Conservation (phyloP, 192 early-diverging fungal species). For the Linnemannia schmuckeri region DNA sequence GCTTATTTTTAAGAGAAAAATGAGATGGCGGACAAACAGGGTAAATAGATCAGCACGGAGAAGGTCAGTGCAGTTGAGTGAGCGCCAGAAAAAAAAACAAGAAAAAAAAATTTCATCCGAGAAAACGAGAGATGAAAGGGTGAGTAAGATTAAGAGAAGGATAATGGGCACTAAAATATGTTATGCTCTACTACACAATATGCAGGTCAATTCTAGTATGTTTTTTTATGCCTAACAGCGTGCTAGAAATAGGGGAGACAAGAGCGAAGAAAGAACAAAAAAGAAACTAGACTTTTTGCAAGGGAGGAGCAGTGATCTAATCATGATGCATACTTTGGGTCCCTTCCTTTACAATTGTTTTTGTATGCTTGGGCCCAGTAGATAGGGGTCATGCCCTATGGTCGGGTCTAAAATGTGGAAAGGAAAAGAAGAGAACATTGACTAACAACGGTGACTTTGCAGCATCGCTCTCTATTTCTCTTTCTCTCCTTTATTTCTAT, state of each 20-base stretch:
- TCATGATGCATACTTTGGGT: background rate
- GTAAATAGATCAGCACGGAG: too few species aligned
- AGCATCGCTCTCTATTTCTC: too few species aligned
- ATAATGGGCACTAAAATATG: background rate
- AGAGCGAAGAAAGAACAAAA: background rate
- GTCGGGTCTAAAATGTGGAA: too few species aligned
- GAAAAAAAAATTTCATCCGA: background rate
- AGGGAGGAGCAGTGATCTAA: background rate
- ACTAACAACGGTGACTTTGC: too few species aligned
- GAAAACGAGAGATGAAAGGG: background rate
- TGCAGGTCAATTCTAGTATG: background rate
- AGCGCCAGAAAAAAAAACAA: background rate
- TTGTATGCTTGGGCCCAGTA: too few species aligned
- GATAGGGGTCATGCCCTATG: too few species aligned
- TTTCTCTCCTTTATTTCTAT: too few species aligned
- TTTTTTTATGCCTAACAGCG: too few species aligned
- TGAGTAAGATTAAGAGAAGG: background rate
- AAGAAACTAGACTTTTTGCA: background rate
- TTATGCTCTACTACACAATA: background rate
- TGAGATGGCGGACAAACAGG: background rate
- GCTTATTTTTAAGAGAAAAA: background rate
- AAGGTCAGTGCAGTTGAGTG: too few species aligned
- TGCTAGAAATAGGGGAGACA: too few species aligned
- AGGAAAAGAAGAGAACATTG: too few species aligned
- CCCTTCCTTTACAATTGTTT: background rate